Base-by-base conservation (phyloP, 2,329 filamentous ascomycete genomes). In the Fusarium multiceps region DNA sequence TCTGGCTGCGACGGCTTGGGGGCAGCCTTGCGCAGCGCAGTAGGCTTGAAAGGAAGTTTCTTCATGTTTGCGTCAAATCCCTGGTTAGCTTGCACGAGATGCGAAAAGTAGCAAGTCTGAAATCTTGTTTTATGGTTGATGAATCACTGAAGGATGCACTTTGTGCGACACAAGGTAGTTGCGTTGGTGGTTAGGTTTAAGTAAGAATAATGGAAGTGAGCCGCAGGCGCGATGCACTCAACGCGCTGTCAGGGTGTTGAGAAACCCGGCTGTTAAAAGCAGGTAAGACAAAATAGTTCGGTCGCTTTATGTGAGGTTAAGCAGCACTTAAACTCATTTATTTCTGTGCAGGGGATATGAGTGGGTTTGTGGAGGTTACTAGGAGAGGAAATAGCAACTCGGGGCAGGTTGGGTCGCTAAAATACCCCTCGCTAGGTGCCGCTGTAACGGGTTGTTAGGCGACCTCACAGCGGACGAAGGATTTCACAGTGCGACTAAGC, bases 11-110 rank as follows among this genome's bases (percentile, higher is more conserved):
- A 63, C 18, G 74, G 58, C n/a, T 73, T 76, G 3, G 79, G 74
- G 25, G 66, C 69, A 18, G 74, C 74, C 41, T 75, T 77, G 47
- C 79, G 81, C 66, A 82, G 75, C 21, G 80, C 82, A 4, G 84
- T 86, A 14, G 83, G 83, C 66, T 86, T 86, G 75, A 86, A 86
- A 1, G 84, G 84, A 2, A 86, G 80, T 63, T 79, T 81, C 72
- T 81, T 82, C 66, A 78, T 79, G 69, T 78, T 53, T 49, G 49
- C 51, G 27, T 40, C 47, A 20, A 45, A 41, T 50, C 14, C 43
- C 42, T 48, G 40, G 59, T 72, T 60, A 62, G 64, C 65, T 41
- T 56, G 42, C 43, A 60, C 46, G n/a, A 12, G 23, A 42, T 57
- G 37, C 23, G 21, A 40, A 46, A 46, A 48, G 60, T 66, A 69